Base-by-base conservation (phyloP, 139 green algal species). In the Limnomonas spitsbergensis region DNA sequence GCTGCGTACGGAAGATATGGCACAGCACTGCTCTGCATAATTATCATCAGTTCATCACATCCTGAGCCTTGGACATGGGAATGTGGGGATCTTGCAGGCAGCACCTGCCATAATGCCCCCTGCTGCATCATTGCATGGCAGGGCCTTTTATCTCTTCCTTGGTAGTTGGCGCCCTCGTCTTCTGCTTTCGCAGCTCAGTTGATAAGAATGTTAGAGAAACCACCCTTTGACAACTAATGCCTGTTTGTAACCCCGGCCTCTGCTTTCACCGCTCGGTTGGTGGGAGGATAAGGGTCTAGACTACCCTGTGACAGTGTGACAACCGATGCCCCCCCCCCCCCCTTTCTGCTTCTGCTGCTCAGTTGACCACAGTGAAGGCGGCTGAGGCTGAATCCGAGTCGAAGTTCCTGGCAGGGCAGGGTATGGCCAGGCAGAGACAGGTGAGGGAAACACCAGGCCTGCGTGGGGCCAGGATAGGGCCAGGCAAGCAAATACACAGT, bases 331-430 rank as follows among this genome's bases (percentile, higher is more conserved):
- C 20, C 20, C 14, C 20, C 47, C 20, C 47, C 14, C 20, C 14
- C 47, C 47, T 61, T 61, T 20, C 20, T 61, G 47, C 47, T 29
- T 61, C 14, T 61, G 47, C 47, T 70, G 4, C 6, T 34, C 29
- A 98, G 89, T 87, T 97, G 24, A 78, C 84, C 2, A 85, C 94
- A 20, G 89, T 96, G 4, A 98, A 98, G 84, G 88, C 87, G 0
- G 95, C 95, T 0, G 94, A 98, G 86, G 95, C 91, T 3, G 95
- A 98, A 53, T 94, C 95, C 7, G 95, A 98, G 84, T 86, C 91
- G 56, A 98, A 98, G 90, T 98, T 29, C 47, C 47, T 61, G 47
- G 14, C 14, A 61, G 47, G 14, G 20, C 20, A 61, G 47, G 20
- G 47, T 61, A 61, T 61, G 47, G 47, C 47, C 20, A 61, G 47